Base-by-base conservation (phyloP, 495 filamentous ascomycete genomes). In the Lophium mytilinum region DNA sequence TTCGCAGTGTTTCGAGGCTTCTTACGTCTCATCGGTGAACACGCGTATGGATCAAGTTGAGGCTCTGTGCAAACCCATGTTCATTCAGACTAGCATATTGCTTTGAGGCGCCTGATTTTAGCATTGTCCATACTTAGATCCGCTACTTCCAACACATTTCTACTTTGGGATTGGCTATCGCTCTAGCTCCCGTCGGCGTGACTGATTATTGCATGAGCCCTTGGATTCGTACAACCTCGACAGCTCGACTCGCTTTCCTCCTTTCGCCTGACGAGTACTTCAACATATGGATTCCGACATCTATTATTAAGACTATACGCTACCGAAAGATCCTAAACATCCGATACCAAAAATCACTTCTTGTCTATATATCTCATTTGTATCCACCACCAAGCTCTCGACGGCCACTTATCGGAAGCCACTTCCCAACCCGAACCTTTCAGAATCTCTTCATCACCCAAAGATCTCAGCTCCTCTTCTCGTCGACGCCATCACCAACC, bases 1-100 rank as follows among this genome's bases (percentile, higher is more conserved):
- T 47, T 37, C 55, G 57, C 58, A 55, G 51, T 48, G 12, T 64
- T 57, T 50, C 47, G 49, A 41, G 53, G 47, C 62, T 51, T 58
- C 61, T 61, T 61, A 61, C 43, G 55, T 49, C 46, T 55, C 62
- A 39, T 41, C 62, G 55, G 55, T 58, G 19, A 53, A 58, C 62
- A 57, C 54, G 50, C 35, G 43, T 35, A 40, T 51, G 62, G 57
- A 61, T 64, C 55, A 30, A 49, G 50, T 53, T 60, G 57, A 64
- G 51, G 50, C 60, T 19, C 54, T 54, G 15, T 47, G 46, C 21
- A 48, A 18, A 40, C 15, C 33, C 30, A 24, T 45, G 15, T 48
- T 33, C 51, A 40, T 52, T 41, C 43, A 24, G n/a, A 53, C 53
- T 61, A 37, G 21, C 51, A 41, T 24, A 58, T 64, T 64, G 57